Evolutionary conservation across 352 stramenopile species (phyloP).

Genomic region (Phytophthora uliginosa): DNA sequence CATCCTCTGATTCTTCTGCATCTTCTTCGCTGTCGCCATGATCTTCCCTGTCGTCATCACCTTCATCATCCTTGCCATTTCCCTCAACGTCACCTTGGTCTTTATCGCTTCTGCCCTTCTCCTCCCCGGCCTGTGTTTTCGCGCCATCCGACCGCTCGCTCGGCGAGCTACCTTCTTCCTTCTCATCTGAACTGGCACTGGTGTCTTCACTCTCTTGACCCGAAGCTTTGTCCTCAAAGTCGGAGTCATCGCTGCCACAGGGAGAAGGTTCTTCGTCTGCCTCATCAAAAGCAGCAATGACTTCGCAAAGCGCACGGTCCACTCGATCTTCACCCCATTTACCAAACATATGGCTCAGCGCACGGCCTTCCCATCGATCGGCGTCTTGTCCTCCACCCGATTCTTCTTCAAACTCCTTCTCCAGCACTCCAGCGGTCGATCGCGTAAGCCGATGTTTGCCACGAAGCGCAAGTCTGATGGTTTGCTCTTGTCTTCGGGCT

Average conservation of each 20-base stretch:
- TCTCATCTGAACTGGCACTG: not conserved
- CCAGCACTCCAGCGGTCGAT: not conserved
- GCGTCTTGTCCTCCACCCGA: not conserved
- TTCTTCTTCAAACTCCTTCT: not conserved
- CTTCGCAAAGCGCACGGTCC: not conserved
- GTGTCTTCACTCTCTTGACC: not conserved
- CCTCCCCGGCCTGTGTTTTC: too few species aligned
- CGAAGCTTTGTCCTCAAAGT: not conserved
- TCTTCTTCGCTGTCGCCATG: too few species aligned
- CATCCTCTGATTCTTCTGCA: too few species aligned
- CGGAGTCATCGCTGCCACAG: not conserved
- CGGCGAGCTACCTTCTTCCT: too few species aligned
- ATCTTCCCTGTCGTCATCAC: too few species aligned
- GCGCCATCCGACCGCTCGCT: too few species aligned
- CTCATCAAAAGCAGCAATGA: not conserved
- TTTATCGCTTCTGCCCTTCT: not conserved
- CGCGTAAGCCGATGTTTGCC: not conserved
- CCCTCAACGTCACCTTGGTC: too few species aligned
- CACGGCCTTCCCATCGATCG: not conserved
- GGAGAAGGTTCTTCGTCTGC: not conserved
- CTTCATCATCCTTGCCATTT: too few species aligned
- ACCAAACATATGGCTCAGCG: not conserved
- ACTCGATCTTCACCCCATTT: not conserved
- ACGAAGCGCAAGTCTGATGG: not conserved
- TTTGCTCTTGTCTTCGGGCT: not conserved